Base-by-base conservation (phyloP, 2,329 filamentous ascomycete species). In the Aspergillus hortae region DNA sequence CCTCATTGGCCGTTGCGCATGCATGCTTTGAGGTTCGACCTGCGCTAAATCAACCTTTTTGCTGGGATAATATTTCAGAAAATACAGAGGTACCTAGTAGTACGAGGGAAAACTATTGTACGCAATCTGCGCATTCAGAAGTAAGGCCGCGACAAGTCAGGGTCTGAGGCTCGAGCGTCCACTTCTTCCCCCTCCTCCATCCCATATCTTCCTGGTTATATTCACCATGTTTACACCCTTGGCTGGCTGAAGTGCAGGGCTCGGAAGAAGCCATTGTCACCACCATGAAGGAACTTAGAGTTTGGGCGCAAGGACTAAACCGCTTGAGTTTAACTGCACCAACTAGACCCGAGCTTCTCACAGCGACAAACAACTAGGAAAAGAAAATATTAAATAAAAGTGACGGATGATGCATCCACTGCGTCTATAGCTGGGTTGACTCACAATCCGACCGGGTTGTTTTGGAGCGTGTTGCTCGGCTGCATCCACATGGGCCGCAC, bases 151-250 rank as follows among this genome's bases (percentile, higher is more conserved):
- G 27, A 36, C 15, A 46, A 41, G 23, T 33, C 38, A 35, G 44
- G 44, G 36, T 52, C 40, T 45, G 47, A 48, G 49, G 49, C 50
- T 48, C 48, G 44, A 36, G 36, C 36, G 27, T 45, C 27, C 10
- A 14, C 14, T 17, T 7, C 30, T 14, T 25, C 45, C 45, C 44
- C 42, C 11, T 44, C 25, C 25, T 7, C 25, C 6, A 4, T 4
- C 4, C 42, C 42, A 12, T 38, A 11, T 17, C 35, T 38, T n/a
- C 12, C 11, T 6, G 6, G 35, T n/a, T n/a, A 11, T 38, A 7
- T 38, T n/a, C 11, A 38, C 23, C 17, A 12, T 41, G 19, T 6
- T 41, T 21, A 21, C n/a, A 6, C 23, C 23, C 23, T 23, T 42
- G 40, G 40, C 40, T 42, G 46, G 19, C 46, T 48, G 46, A 38